phyloP scores from a whole-genome alignment of 768 basidiomycete genomes.

The Rhizopogon rudus region DNA sequence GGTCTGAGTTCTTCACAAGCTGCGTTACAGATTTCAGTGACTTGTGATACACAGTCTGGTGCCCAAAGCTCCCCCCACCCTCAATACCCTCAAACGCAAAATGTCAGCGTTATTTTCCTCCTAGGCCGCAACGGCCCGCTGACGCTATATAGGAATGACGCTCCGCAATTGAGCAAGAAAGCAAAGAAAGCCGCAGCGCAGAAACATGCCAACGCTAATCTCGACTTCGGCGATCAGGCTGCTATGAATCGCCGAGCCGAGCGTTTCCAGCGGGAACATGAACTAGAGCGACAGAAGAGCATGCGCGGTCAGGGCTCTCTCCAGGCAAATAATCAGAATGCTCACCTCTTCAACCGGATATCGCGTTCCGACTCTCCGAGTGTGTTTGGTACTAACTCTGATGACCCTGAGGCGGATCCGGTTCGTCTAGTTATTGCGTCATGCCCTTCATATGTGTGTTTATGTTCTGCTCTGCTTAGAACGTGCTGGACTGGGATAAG shows the following conservation, averaged over 20 bases:
- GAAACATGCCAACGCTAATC: conserved; percentile 27
- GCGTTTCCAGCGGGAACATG: conserved; percentile 89
- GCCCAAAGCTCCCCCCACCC: conserved; percentile 50
- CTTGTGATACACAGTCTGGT: conserved; percentile 39
- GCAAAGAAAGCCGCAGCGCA: conserved; percentile 50
- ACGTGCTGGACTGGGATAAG: conserved; percentile 95
- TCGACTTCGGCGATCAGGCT: conserved; percentile 61
- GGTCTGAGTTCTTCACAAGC: not conserved
- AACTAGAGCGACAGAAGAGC: conserved; percentile 70
- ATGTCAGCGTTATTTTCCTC: conserved; percentile 36
- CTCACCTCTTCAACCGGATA: conserved; percentile 48
- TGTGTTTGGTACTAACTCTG: conserved; percentile 40
- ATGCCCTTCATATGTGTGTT: conserved; percentile 3
- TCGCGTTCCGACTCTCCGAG: conserved; percentile 43
- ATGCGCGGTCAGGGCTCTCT: conserved; percentile 31
- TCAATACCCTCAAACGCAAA: conserved; percentile 65
- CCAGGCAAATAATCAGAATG: conserved; percentile 44
- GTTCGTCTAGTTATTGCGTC: conserved; percentile 35
- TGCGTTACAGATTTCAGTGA: conserved; percentile 16
- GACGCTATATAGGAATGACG: conserved; percentile 32
- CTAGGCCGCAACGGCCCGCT: not conserved
- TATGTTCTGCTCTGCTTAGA: conserved; percentile 42
- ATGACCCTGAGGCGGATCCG: conserved; percentile 71
- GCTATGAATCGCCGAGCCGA: conserved; percentile 74
- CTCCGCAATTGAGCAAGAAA: conserved; percentile 48